Evolutionary conservation across 768 basidiomycete genomes (phyloP).

Genomic region (Artomyces pyxidatus): DNA sequence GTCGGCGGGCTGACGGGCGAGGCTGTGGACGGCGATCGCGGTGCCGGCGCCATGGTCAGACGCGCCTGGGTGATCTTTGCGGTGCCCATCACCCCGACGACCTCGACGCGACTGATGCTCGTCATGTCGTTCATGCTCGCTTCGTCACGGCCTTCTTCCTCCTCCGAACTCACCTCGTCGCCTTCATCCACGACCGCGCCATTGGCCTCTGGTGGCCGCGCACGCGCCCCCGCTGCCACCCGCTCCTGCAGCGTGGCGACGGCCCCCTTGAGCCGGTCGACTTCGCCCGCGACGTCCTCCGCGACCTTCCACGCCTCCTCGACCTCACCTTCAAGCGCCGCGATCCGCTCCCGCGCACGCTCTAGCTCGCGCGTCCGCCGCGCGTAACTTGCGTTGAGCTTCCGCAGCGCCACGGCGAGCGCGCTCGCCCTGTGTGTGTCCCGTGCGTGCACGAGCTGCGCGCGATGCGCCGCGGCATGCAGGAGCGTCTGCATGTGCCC

Average conservation of each 20-base stretch:
- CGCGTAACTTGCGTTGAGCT: conserved; percentile 70
- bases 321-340: conserved; percentile 57
- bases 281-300: conserved; percentile 60
- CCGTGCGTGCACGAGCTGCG: conserved; percentile 51
- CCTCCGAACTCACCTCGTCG: conserved; percentile 17
- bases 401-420: conserved; percentile 67
- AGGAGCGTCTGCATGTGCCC: conserved; percentile 38
- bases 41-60: conserved; percentile 1
- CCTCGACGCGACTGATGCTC: conserved; percentile 12
- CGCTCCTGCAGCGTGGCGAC: conserved; percentile 14
- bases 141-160: conserved; percentile 6
- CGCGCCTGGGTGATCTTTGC: conserved; percentile 12
- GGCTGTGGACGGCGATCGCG: not conserved
- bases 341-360: conserved; percentile 37
- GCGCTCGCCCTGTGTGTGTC: conserved; percentile 72
- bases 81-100: conserved; percentile 11
- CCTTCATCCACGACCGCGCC: conserved; percentile 16
- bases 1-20: not conserved
- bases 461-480: conserved; percentile 50
- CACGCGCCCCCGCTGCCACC: conserved; percentile 2
- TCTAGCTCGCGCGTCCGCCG: conserved; percentile 53
- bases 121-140: not conserved
- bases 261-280: conserved; percentile 50
- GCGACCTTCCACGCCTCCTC: conserved; percentile 79
- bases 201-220: not conserved